Base-by-base conservation (phyloP, 257 asterid genomes). In the Paraleonurus japonicus region DNA sequence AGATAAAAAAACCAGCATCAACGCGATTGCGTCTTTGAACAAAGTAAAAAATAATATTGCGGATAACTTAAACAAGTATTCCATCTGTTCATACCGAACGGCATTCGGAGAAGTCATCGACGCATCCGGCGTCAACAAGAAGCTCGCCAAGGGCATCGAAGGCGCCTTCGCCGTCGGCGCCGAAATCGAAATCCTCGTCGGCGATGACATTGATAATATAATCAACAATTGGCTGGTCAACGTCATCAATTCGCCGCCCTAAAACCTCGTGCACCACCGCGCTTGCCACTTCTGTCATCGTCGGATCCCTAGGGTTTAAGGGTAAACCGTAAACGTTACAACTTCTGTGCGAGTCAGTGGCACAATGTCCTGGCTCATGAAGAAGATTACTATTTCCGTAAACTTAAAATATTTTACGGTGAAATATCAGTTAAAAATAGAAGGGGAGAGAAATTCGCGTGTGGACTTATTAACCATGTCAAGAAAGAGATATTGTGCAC, bases 151-250 rank as follows among this genome's bases (percentile, higher is more conserved):
- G 88, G 54, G 96, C 92, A 43, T 91, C 95, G 53, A 91, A 88
- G 74, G 88, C 89, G 77, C 97, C 96, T 78, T 94, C 95, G 24
- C 99, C 99, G n/a, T 92, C 97, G 72, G 41, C 51, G 37, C 99
- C 99, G 79, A 94, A 89, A 83, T 94, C 99, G 78, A 94, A 94
- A 78, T 94, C 99, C 70, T 91, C 99, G 71, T 94, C 99, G 41
- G 99, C 97, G 50, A 94, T 86, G 78, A 94, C 99, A 60, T 91
- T 91, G 87, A 94, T 35, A 66, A 94, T 86, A 65, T 94, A 94
- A 76, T 94, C 96, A 11, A 89, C 89, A 28, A 94, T 94, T 6
- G 99, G 99, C 76, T 88, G 80, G 83, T 94, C 99, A 17, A 94
- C 86, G 53, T 89, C 96, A n/a, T 83, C 80, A 54, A 79, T 73